These are phyloP conservation scores for Clavulina sp. DNA, from an alignment of 768 basidiomycete species.

Conservation along the genomic window DNA sequence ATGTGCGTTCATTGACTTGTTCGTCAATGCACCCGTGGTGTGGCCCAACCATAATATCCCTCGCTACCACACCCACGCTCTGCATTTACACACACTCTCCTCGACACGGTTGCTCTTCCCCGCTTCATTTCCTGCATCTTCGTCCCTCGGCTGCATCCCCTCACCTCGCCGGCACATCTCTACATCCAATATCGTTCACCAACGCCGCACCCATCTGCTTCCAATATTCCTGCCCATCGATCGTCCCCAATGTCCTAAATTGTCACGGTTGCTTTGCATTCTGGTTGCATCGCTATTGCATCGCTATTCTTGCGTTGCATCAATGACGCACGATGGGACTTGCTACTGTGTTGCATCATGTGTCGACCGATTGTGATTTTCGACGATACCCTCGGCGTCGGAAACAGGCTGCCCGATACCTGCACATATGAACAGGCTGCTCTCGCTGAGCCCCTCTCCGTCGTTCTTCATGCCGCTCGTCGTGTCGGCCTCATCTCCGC, in stretches of 20 bases:
- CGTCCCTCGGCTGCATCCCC: no score
- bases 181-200: no score
- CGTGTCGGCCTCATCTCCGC: constrained; percentile 18
- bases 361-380: no score
- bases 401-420: constrained; percentile 50
- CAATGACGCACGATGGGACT: no score
- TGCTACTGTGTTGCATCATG: no score
- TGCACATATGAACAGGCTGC: constrained; percentile 68
- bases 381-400: neutral
- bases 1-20: neutral
- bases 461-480: constrained; percentile 49
- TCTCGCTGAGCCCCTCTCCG: constrained; percentile 86
- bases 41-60: no score
- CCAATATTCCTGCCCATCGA: neutral
- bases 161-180: no score
- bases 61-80: no score
- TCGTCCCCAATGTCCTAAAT: neutral
- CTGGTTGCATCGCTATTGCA: neutral
- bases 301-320: no score
- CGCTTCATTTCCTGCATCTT: neutral
- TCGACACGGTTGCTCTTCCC: neutral
- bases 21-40: neutral
- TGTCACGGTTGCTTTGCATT: neutral
- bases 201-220: no score
- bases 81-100: no score